These are phyloP conservation scores for Saccharomycopsis sp. DNA, from an alignment of 805 yeast genomes.

Conservation along the genomic window DNA sequence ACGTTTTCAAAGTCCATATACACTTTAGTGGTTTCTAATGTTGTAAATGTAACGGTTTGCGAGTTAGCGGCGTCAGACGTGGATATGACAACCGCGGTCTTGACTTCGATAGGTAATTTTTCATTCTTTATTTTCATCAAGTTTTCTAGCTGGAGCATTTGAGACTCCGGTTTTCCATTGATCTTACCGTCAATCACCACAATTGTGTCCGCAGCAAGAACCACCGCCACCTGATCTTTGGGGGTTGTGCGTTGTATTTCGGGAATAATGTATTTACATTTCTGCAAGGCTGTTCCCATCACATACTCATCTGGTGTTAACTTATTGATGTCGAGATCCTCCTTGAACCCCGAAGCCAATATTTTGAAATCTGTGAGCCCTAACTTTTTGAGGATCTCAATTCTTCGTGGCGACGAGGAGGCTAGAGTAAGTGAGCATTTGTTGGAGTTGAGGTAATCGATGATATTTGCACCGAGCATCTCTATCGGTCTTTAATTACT, in stretches of 20 bases:
- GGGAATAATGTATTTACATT: conserved; percentile 56
- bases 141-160: conserved; percentile 43
- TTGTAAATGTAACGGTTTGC: conserved; percentile 23
- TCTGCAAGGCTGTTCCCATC: conserved; percentile 56
- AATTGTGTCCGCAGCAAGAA: conserved; percentile 75
- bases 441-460: not conserved
- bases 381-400: conserved; percentile 59
- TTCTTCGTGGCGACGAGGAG: conserved; percentile 77
- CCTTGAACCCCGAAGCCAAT: conserved; percentile 63
- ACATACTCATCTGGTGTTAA: conserved; percentile 57
- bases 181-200: conserved; percentile 56
- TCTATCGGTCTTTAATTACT: too few species aligned
- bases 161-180: conserved; percentile 72
- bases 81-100: conserved; percentile 17
- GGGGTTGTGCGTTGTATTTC: conserved; percentile 28
- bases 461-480: not conserved
- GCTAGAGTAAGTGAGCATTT: conserved; percentile 40
- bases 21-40: conserved; percentile 37
- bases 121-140: conserved; percentile 41
- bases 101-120: conserved; percentile 10
- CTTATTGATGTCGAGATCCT: conserved; percentile 55
- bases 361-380: conserved; percentile 32
- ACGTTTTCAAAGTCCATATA: conserved; percentile 35
- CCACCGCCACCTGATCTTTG: conserved; percentile 6
- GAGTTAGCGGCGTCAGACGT: conserved; percentile 37